phyloP scores from a whole-genome alignment of 1,284 basidiomycete genomes.

The Ceratobasidium sp. region DNA sequence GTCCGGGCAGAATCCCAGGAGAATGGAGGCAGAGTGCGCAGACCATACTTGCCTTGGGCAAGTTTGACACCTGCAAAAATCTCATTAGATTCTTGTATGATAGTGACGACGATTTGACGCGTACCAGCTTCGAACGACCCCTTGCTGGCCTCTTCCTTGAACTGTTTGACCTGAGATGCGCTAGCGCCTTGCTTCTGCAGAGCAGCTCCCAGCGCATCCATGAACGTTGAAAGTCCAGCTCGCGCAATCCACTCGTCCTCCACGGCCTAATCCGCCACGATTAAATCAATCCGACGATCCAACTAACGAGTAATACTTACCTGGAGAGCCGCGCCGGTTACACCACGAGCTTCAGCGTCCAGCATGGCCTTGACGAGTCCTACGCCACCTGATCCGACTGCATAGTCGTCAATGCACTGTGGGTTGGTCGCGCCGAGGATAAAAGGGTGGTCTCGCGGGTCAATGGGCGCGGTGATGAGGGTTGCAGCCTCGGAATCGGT shows the following conservation, averaged over 20 bases:
- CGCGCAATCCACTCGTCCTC: slow-evolving; percentile 89
- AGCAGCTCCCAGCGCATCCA: slow-evolving; percentile 79
- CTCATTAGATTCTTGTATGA: not conserved
- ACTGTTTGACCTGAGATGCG: slow-evolving; percentile 50
- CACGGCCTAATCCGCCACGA: slow-evolving; percentile 61
- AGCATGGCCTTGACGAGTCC: slow-evolving; percentile 83
- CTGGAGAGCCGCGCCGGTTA: slow-evolving; percentile 85
- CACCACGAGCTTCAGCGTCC: slow-evolving; percentile 85
- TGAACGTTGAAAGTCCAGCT: slow-evolving; percentile 86
- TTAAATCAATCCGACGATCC: not conserved
- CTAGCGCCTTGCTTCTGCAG: slow-evolving; percentile 72
- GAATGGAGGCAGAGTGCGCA: slow-evolving; percentile 72
- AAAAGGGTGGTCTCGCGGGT: slow-evolving; percentile 96
- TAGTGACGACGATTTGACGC: not conserved
- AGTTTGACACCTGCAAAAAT: slow-evolving; percentile 24
- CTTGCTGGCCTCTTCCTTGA: slow-evolving; percentile 51
- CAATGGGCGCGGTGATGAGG: slow-evolving; percentile 96
- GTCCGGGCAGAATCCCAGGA: slow-evolving; percentile 96
- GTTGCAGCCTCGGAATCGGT: slow-evolving; percentile 94
- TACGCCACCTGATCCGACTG: slow-evolving; percentile 33
- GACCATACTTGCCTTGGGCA: slow-evolving; percentile 73
- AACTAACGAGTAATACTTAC: not conserved
- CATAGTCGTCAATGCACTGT: slow-evolving; percentile 47
- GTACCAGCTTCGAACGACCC: slow-evolving; percentile 36
- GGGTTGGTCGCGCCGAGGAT: slow-evolving; percentile 94